These are phyloP conservation scores for Pyrenophora tritici-repentis DNA, from an alignment of 2,329 filamentous ascomycete genomes.

Conservation along the genomic window DNA sequence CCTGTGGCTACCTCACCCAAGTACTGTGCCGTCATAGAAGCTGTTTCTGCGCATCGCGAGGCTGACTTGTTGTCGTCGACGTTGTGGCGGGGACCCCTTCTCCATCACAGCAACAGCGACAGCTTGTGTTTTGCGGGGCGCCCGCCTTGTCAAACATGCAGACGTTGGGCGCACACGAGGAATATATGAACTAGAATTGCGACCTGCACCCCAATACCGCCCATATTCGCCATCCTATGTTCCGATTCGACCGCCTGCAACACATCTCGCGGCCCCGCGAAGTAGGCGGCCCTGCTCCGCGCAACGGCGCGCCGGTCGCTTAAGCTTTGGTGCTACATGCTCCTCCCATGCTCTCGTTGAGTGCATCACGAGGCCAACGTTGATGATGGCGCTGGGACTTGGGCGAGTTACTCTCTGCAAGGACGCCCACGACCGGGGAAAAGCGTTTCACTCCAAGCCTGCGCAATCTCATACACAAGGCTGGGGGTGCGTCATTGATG, in stretches of 20 bases:
- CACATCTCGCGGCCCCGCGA: constrained; percentile 13
- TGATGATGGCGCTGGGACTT: background rate
- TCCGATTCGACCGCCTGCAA: constrained; percentile 13
- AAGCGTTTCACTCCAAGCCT: constrained; percentile 3
- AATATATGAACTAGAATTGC: constrained; percentile 13
- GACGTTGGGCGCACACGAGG: constrained; percentile 11
- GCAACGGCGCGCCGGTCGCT: constrained; percentile 20
- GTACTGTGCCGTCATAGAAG: too few species aligned
- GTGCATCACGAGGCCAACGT: constrained; percentile 1
- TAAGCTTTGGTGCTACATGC: background rate
- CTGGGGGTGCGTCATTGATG: too few species aligned
- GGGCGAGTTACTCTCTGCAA: background rate
- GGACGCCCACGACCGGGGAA: constrained; percentile 6
- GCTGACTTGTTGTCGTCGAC: too few species aligned
- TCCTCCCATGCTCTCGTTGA: too few species aligned
- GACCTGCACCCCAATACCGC: background rate
- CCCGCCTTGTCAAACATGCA: constrained; percentile 1
- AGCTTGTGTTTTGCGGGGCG: constrained; percentile 10
- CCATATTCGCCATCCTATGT: constrained; percentile 9
- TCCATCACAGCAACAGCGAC: too few species aligned
- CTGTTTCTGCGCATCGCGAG: constrained; percentile 4
- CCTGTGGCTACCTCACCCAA: too few species aligned
- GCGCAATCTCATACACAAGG: background rate
- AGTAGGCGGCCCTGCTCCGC: constrained; percentile 10
- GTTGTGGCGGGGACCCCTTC: too few species aligned